Percentiles rank a stretch among this genome's conserved stretches.
Conservation (phyloP, 2,329 filamentous ascomycete genomes). For the Curvularia verruculosa region DNA sequence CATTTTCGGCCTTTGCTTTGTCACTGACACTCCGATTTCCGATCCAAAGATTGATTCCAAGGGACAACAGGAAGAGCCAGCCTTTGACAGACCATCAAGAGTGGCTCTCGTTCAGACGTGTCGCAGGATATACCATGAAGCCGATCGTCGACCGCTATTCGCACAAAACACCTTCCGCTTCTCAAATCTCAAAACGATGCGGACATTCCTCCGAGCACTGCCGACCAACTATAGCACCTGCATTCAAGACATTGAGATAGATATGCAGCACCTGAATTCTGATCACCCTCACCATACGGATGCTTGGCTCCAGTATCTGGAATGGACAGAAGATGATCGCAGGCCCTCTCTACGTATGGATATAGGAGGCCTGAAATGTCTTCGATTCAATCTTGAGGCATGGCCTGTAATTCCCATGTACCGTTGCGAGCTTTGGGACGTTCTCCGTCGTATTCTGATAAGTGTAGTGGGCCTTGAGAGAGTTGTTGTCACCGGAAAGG, state of each 20-base stretch:
- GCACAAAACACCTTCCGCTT: constrained; percentile 48
- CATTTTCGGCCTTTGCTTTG: constrained; percentile 41
- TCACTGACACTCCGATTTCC: constrained; percentile 30
- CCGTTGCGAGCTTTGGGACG: constrained; percentile 40
- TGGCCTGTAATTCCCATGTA: constrained; percentile 43
- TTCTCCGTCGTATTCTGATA: constrained; percentile 38
- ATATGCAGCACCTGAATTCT: constrained; percentile 39
- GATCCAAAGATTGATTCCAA: constrained; percentile 26
- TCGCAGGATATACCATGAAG: constrained; percentile 43
- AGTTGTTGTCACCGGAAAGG: constrained; percentile 42
- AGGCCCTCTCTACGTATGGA: constrained; percentile 35
- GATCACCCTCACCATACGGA: constrained; percentile 30
- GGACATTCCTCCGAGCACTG: constrained; percentile 38
- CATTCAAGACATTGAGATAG: constrained; percentile 47
- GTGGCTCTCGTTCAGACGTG: constrained; percentile 47
- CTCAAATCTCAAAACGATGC: constrained; percentile 38
- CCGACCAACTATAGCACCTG: constrained; percentile 24
- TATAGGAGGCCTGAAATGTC: constrained; percentile 39
- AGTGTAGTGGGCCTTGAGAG: constrained; percentile 40
- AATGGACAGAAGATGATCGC: constrained; percentile 25
- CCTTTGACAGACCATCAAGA: constrained; percentile 17
- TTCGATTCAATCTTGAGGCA: constrained; percentile 45
- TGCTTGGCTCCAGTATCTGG: constrained; percentile 48
- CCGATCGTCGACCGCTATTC: constrained; percentile 39
- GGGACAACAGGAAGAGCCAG: background rate